Base-by-base conservation (phyloP, 1,284 basidiomycete genomes). In the Mycosarcoma maydis region DNA sequence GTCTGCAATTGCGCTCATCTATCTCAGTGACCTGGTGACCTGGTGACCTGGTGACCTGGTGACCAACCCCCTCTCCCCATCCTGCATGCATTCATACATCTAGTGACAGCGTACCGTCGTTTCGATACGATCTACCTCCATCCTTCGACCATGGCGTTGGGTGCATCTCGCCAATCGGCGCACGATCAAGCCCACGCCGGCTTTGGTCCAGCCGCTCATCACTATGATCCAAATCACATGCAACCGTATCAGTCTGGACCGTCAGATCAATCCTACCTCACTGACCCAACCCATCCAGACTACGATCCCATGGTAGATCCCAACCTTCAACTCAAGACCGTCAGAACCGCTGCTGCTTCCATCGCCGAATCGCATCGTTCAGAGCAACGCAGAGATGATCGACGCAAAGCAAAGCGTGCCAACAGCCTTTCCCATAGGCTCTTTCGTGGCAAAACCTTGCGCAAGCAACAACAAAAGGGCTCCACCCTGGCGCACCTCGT, bases 351-450 rank as follows among this genome's bases (percentile, higher is more conserved):
- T 8, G 76, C 76, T 26, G 76, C 73, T 16, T 76, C 75, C 33
- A 78, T 78, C 26, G 76, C 76, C 27, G 76, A 78, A 43, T 75
- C 72, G 13, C 75, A 78, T 47, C 69, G 75, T 27, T 76, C 75
- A 22, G 76, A 78, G 40, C 64, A 67, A 22, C 57, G 76, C 30
- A 55, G 75, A 39, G 76, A 78, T 34, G 68, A 65, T 6, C 58
- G 73, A 13, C 48, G 47, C 16, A 73, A 68, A 56, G 52, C 59
- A 10, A 65, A 69, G 17, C 50, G 72, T 17, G 52, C 44, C 33
- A 59, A 66, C 42, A 72, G 59, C 30, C 50, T 76, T 23, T 69
- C 76, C 0, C 51, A 55, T 17, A 72, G 66, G 39, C 67, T 78
- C 50, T 75, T 75, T 16, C 57, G 76, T 24, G 74, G 76, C 11